These are phyloP conservation scores for Pythium monospermum DNA, from an alignment of 352 stramenopile genomes.

Conservation along the genomic window DNA sequence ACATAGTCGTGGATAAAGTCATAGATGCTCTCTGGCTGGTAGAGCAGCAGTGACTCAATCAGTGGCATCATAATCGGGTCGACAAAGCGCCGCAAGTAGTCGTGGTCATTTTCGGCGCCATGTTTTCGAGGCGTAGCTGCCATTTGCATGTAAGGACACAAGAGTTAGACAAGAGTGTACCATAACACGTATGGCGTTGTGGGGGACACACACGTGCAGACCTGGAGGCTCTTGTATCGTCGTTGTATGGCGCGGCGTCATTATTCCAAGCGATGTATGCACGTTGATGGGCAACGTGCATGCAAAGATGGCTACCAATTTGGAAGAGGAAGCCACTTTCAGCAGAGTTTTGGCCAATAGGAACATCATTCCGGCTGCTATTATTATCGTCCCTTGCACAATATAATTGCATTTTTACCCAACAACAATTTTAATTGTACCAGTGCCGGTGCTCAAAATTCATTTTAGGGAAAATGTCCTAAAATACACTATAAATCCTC, in stretches of 20 bases:
- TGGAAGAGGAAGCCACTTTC: background rate
- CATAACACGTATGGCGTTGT: background rate
- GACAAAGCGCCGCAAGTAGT: slow-evolving; percentile 73
- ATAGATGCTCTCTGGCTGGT: slow-evolving; percentile 75
- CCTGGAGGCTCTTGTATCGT: slow-evolving; percentile 1
- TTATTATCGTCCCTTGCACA: too few species aligned
- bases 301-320: background rate
- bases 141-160: background rate
- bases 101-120: slow-evolving; percentile 56
- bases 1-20: slow-evolving; percentile 81
- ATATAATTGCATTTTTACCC: too few species aligned
- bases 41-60: slow-evolving; percentile 73
- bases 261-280: background rate
- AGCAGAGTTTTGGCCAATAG: too few species aligned
- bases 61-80: slow-evolving; percentile 80
- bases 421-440: too few species aligned
- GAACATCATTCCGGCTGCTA: too few species aligned
- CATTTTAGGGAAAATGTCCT: too few species aligned
- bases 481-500: too few species aligned
- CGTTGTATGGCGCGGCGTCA: background rate
- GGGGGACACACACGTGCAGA: too few species aligned
- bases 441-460: too few species aligned
- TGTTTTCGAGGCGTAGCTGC: slow-evolving; percentile 21
- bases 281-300: background rate
- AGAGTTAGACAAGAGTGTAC: background rate